Base-by-base conservation (phyloP, 2,329 filamentous ascomycete genomes). In the Diaporthe australafricana region DNA sequence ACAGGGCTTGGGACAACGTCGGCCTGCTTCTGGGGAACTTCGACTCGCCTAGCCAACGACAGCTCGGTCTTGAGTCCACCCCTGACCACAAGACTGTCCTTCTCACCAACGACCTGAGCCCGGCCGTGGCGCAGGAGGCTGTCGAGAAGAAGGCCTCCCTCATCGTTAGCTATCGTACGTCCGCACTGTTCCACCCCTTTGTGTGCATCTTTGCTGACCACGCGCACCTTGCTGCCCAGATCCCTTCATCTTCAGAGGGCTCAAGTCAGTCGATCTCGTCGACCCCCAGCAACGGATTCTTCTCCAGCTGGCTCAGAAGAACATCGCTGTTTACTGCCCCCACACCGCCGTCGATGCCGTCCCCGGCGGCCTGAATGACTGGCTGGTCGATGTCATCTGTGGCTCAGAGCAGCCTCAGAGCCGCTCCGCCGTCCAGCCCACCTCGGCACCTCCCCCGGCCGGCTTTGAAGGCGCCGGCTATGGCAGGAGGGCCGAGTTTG, bases 1-100 rank as follows among this genome's bases (percentile, higher is more conserved):
- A 98, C 80, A 92, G 92, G 77, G 91, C 93, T 75, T 99, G 95
- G 88, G 96, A 99, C 81, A 99, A 99, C 79, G 98, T 97, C n/a
- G 96, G 96, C 63, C 88, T 98, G 67, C 87, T 97, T 63, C 77
- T 87, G 68, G 83, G 83, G 73, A 85, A 86, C 76, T 80, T 84
- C n/a, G 75, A 79, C 68, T 60, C 77, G 40, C 16, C 42, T n/a
- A 55, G 56, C 27, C 72, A 73, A 12, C 57, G 70, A 55, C 77
- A 25, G 1, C 70, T 80, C 32, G 65, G 78, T 20, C 79, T 82
- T 70, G 72, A 75, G 16, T 74, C 72, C 56, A 77, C 77, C 63
- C 75, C 74, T 42, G 79, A 79, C 57, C 57, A 75, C 2, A 81
- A 80, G 14, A 76, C 78, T 1, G 87, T 90, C 22, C 81, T 91